Evolutionary conservation across 2,329 filamentous ascomycete species (phyloP).

Genomic region (Zymoseptoria brevis): DNA sequence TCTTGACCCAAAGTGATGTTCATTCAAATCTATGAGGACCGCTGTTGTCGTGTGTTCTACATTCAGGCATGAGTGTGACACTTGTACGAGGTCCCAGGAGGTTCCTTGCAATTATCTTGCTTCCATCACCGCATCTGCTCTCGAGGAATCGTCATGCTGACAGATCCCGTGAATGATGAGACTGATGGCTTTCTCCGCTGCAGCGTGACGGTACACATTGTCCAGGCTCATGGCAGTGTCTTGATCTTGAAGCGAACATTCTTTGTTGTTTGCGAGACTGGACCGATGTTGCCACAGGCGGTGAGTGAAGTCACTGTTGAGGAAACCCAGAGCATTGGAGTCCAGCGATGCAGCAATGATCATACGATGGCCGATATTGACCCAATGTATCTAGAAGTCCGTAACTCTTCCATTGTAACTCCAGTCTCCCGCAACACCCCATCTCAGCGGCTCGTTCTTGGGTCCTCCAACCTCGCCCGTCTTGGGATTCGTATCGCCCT

Average conservation of each 20-base stretch:
- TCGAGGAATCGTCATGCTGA: too few relatives aligned
- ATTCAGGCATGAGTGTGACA: too few relatives aligned
- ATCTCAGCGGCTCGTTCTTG: conserved; percentile 91
- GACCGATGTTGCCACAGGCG: background rate
- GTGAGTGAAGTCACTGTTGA: background rate
- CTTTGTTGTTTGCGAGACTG: background rate
- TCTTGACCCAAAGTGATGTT: too few relatives aligned
- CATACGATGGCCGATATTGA: background rate
- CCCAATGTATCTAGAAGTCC: conserved; percentile 55
- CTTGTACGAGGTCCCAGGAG: too few relatives aligned
- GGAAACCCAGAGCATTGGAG: background rate
- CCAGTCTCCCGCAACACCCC: conserved; percentile 73
- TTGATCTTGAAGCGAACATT: background rate
- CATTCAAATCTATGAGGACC: too few relatives aligned
- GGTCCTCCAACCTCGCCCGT: conserved; percentile 94
- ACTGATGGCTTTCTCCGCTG: too few relatives aligned
- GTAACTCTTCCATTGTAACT: conserved; percentile 93
- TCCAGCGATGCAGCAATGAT: background rate
- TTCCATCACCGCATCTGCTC: too few relatives aligned
- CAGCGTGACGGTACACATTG: too few relatives aligned
- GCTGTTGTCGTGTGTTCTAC: too few relatives aligned
- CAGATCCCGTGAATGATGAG: too few relatives aligned
- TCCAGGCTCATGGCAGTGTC: background rate
- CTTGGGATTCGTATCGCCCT: conserved; percentile 83
- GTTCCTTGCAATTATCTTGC: too few relatives aligned